Conservation (phyloP, 1,139 yeast species). For the Nakaseomyces delphensis region DNA sequence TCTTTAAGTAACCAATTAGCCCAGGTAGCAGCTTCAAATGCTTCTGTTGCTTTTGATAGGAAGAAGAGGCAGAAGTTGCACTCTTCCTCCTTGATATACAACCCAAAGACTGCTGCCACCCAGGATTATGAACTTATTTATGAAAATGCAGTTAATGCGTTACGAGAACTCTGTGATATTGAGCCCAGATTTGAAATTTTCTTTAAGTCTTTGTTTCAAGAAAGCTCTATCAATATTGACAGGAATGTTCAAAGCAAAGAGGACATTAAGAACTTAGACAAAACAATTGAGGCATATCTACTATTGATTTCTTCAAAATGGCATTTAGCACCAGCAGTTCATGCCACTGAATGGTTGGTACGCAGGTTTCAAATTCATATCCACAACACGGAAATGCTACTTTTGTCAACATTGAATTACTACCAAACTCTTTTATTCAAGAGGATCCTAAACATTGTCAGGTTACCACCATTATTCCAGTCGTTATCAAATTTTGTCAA, state of each 20-base stretch:
- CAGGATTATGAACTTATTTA: slow-evolving; percentile 86
- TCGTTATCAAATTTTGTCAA: slow-evolving; percentile 68
- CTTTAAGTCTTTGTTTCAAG: slow-evolving; percentile 66
- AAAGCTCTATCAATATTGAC: slow-evolving; percentile 68
- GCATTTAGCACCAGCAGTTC: slow-evolving; percentile 63
- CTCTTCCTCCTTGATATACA: slow-evolving; percentile 79
- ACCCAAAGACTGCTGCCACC: slow-evolving; percentile 77
- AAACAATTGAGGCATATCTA: slow-evolving; percentile 66
- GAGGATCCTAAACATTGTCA: slow-evolving; percentile 61
- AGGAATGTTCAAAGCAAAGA: slow-evolving; percentile 74
- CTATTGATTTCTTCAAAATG: slow-evolving; percentile 58
- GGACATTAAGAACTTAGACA: slow-evolving; percentile 62
- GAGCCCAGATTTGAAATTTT: slow-evolving; percentile 72
- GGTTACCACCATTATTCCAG: slow-evolving; percentile 66
- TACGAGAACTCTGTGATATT: slow-evolving; percentile 58
- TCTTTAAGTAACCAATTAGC: slow-evolving; percentile 79
- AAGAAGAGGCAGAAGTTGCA: slow-evolving; percentile 80
- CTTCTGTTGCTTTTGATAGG: slow-evolving; percentile 76
- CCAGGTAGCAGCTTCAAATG: slow-evolving; percentile 55
- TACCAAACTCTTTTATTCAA: slow-evolving; percentile 65
- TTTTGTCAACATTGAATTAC: slow-evolving; percentile 70
- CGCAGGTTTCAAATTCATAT: slow-evolving; percentile 85
- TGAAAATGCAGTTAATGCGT: slow-evolving; percentile 65
- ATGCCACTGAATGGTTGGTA: slow-evolving; percentile 90
- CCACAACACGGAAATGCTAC: slow-evolving; percentile 62